A percentile compares a stretch with the other conserved stretches of the same genome.
These are phyloP conservation scores for Dioszegia aurantiaca DNA, from an alignment of 768 basidiomycete genomes.

Conservation along the genomic window DNA sequence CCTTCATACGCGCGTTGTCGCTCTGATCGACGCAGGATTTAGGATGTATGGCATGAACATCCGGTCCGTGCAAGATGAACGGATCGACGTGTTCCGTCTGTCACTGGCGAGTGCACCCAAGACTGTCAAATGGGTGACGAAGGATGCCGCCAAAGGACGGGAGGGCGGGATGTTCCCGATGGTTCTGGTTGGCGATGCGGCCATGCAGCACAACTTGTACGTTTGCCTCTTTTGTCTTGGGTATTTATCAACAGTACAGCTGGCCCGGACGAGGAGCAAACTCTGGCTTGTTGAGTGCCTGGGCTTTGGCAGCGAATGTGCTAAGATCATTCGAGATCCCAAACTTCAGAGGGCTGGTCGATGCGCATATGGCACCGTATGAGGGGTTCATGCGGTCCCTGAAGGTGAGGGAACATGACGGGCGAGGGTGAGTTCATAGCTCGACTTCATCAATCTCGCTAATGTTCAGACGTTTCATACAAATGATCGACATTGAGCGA, in stretches of 20 bases:
- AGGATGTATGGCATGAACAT: conserved; percentile 14
- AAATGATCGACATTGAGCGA: conserved; percentile 15
- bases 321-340: conserved; percentile 13
- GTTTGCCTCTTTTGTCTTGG: background rate
- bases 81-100: conserved; percentile 10
- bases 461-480: conserved; percentile 6
- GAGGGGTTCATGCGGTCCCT: conserved; percentile 15
- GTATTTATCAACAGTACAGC: background rate
- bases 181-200: conserved; percentile 11
- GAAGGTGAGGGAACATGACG: conserved; percentile 12
- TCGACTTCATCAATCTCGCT: background rate
- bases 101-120: conserved; percentile 9
- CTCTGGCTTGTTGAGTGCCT: conserved; percentile 7
- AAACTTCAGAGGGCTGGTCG: conserved; percentile 10
- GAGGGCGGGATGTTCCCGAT: conserved; percentile 9
- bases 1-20: conserved; percentile 6
- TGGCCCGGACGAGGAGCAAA: conserved; percentile 12
- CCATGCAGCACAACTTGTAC: conserved; percentile 13
- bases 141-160: conserved; percentile 3
- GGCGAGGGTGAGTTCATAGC: conserved; percentile 7
- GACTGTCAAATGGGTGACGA: conserved; percentile 8
- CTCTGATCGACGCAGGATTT: conserved; percentile 12
- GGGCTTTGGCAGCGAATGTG: conserved; percentile 12
- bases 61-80: conserved; percentile 5
- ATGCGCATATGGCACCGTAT: conserved; percentile 9